Conservation (phyloP, 2,329 filamentous ascomycete species). For the Fonsecaea pedrosoi region DNA sequence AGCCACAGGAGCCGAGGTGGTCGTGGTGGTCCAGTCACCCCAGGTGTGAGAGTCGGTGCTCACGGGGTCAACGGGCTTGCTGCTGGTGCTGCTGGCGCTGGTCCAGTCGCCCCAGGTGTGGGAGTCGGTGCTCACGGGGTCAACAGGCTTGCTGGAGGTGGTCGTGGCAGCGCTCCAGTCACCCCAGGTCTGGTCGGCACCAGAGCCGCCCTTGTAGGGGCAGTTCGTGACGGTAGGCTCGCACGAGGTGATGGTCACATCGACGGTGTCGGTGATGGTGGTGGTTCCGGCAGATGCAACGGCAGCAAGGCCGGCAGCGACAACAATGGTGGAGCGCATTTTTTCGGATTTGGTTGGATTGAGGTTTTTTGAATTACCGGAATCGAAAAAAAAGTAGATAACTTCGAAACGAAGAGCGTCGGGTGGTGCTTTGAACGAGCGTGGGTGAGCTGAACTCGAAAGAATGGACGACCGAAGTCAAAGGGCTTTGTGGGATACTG, state of each 20-base stretch:
- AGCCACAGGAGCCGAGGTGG: slow-evolving; percentile 16
- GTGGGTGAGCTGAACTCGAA: slow-evolving; percentile 40
- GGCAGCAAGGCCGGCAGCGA: slow-evolving; percentile 47
- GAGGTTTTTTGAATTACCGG: slow-evolving; percentile 27
- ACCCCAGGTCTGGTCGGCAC: slow-evolving; percentile 9
- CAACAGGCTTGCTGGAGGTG: slow-evolving; percentile 8
- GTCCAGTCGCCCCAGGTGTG: slow-evolving; percentile 20
- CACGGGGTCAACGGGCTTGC: slow-evolving; percentile 1
- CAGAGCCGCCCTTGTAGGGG: slow-evolving; percentile 35
- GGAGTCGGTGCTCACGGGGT: not conserved
- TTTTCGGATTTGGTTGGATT: slow-evolving; percentile 28
- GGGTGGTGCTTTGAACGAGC: slow-evolving; percentile 34
- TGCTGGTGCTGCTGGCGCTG: slow-evolving; percentile 21
- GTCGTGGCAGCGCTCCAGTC: slow-evolving; percentile 20
- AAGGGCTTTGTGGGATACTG: slow-evolving; percentile 35
- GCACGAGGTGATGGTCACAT: slow-evolving; percentile 69
- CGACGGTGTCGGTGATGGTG: slow-evolving; percentile 65
- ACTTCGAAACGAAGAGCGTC: slow-evolving; percentile 25
- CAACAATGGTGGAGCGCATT: slow-evolving; percentile 45
- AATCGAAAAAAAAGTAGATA: slow-evolving; percentile 22
- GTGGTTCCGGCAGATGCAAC: slow-evolving; percentile 38
- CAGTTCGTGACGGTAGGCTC: slow-evolving; percentile 68
- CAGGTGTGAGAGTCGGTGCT: slow-evolving; percentile 2
- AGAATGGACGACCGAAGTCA: slow-evolving; percentile 42
- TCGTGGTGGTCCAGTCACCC: slow-evolving; percentile 26